phyloP scores from a whole-genome alignment of 208 protist genomes.

The Angomonas deanei region DNA sequence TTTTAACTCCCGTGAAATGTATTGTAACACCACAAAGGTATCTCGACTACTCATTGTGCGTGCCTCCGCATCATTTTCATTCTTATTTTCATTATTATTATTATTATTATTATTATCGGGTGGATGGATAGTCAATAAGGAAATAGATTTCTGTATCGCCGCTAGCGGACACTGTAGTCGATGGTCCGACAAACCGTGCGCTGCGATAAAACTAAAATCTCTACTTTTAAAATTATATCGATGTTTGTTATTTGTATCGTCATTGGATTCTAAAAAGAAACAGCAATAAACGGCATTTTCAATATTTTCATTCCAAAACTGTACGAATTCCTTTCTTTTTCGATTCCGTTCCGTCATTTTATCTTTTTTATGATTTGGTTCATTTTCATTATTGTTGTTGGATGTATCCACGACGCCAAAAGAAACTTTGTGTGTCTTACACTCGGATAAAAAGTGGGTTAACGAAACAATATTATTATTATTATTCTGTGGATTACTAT shows the following conservation, averaged over 20 bases:
- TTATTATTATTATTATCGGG: background rate
- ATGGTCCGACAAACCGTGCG: conserved; percentile 53
- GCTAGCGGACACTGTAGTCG: conserved; percentile 34
- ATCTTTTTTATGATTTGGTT: background rate
- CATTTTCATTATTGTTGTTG: background rate
- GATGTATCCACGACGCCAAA: conserved; percentile 25
- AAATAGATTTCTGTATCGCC: conserved; percentile 26
- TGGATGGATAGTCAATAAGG: conserved; percentile 11
- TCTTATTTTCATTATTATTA: background rate
- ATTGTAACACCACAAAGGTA: conserved; percentile 47
- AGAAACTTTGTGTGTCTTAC: conserved; percentile 32
- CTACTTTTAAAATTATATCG: conserved; percentile 4
- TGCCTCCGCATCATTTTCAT: background rate
- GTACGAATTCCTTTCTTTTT: conserved; percentile 27
- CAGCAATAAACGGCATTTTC: conserved; percentile 58
- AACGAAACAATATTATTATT: conserved; percentile 26
- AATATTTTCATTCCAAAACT: conserved; percentile 54
- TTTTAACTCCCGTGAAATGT: conserved; percentile 51
- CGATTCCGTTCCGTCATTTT: conserved; percentile 18
- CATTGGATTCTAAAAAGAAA: conserved; percentile 9
- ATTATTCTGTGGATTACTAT: background rate
- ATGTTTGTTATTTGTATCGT: too few relatives aligned
- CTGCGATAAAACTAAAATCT: conserved; percentile 66
- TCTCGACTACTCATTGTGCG: conserved; percentile 18
- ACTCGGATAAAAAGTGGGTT: conserved; percentile 52